Percentiles rank a stretch among this genome's conserved stretches.
phyloP scores from a whole-genome alignment of 164 flowering plant species.

The Aristolochia californica region DNA sequence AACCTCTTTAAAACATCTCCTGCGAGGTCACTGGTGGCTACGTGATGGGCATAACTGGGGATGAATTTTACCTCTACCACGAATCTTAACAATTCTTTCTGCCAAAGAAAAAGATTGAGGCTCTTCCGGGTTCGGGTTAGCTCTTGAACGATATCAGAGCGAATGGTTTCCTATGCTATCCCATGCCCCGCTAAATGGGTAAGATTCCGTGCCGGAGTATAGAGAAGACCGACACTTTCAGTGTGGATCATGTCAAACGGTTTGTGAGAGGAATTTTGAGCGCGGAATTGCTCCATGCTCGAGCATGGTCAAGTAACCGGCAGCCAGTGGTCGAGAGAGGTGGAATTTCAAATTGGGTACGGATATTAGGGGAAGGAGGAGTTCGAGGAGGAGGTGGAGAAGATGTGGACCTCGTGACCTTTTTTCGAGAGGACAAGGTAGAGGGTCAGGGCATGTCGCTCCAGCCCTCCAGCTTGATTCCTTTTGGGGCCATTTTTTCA shows the following conservation, averaged over 20 bases:
- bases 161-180: conserved; percentile 68
- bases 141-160: conserved; percentile 66
- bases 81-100: conserved; percentile 35
- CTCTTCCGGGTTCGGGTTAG: conserved; percentile 37
- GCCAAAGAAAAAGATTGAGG: conserved; percentile 21
- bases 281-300: conserved; percentile 42
- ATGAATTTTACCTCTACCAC: conserved; percentile 69
- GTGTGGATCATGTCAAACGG: conserved; percentile 27
- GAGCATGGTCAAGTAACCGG: conserved; percentile 46
- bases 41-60: conserved; percentile 55
- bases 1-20: conserved; percentile 60
- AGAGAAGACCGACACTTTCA: conserved; percentile 39
- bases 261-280: conserved; percentile 33
- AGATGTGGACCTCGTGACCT: conserved; percentile 26
- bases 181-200: conserved; percentile 75
- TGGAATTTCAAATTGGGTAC: conserved; percentile 36
- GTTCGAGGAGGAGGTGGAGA: conserved; percentile 21
- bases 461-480: conserved; percentile 49
- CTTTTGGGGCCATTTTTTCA: conserved; percentile 56
- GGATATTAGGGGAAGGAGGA: conserved; percentile 26
- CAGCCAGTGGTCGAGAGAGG: conserved; percentile 41
- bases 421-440: conserved; percentile 31
- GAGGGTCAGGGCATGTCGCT: conserved; percentile 70
- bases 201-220: conserved; percentile 37
- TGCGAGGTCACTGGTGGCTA: conserved; percentile 64